Conservation (phyloP, 352 stramenopile genomes). For the Pythium grandisporangium region DNA sequence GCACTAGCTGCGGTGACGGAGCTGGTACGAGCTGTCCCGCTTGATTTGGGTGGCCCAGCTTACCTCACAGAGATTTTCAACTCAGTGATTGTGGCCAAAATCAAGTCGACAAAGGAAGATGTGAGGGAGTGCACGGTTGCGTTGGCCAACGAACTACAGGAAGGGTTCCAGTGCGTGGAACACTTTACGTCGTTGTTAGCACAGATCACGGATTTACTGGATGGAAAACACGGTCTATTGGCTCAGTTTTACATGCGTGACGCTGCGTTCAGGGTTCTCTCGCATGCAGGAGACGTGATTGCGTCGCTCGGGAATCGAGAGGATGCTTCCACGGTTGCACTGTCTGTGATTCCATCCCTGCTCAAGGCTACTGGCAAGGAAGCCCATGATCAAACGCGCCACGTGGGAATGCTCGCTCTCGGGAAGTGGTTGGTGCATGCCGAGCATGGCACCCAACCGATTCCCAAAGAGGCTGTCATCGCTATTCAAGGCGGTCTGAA, state of each 20-base stretch:
- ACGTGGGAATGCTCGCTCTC: slow-evolving; percentile 58
- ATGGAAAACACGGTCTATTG: slow-evolving; percentile 76
- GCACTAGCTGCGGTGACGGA: slow-evolving; percentile 48
- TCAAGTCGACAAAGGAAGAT: slow-evolving; percentile 77
- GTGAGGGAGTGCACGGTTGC: slow-evolving; percentile 43
- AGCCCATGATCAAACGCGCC: slow-evolving; percentile 70
- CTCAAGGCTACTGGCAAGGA: slow-evolving; percentile 77
- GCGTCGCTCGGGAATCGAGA: slow-evolving; percentile 10
- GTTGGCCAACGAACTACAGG: slow-evolving; percentile 36
- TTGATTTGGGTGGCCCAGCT: slow-evolving; percentile 65
- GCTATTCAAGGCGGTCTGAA: slow-evolving; percentile 45
- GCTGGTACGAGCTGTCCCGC: slow-evolving; percentile 31
- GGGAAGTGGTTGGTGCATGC: slow-evolving; percentile 65
- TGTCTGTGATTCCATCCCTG: slow-evolving; percentile 32
- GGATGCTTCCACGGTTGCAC: slow-evolving; percentile 34
- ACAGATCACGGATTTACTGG: slow-evolving; percentile 46
- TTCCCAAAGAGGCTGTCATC: slow-evolving; percentile 27
- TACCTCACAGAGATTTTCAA: slow-evolving; percentile 64
- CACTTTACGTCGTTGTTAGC: slow-evolving; percentile 46
- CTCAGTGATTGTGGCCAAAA: slow-evolving; percentile 55
- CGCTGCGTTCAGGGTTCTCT: slow-evolving; percentile 54
- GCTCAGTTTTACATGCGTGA: slow-evolving; percentile 87
- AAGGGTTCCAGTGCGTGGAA: slow-evolving; percentile 36
- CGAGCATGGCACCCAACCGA: too few relatives aligned
- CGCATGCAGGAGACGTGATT: slow-evolving; percentile 33